Evolutionary conservation across 1,139 yeast species (phyloP), one percentile per base, ranked within the genome.

Genomic region (Hansenula sp.): DNA sequence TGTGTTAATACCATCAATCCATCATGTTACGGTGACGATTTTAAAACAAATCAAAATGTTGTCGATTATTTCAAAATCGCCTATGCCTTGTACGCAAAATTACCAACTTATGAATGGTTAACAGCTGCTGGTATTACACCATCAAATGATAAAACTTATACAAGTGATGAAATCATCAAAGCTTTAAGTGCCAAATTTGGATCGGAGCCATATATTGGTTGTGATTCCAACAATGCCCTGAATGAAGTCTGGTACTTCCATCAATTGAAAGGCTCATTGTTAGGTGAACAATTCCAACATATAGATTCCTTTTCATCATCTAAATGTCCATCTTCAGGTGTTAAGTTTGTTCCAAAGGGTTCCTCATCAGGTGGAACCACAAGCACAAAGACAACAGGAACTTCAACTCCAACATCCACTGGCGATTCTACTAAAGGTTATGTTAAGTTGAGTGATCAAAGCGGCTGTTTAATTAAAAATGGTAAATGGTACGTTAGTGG

Each of bases 191-290:
- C 72, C 33, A 77, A 79, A 44, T 83, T 81, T 57, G 87, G 83
- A 12, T 71, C 74, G 32, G 66, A 75, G 2, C 95, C 87, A 5
- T 82, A 70, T 58, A 78, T 91, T 60, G 79, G 81, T 52, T 90
- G 97, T 68, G 83, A 84, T 61, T 67, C 71, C 40, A 72, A 68
- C 56, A 70, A 79, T 45, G 91, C 89, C 0, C 66, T 93, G 38
- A 86, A 81, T 56, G 96, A 93, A 63, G 76, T 93, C 27, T 91
- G 97, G 96, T 93, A 91, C 66, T 91, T 77, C 67, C 93, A 87
- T 66, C 76, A 84, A 49, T 69, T 91, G 45, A 70, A 76, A 54
- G 98, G 98, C 0, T 79, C 96, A 0, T 72, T 91, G 12, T 69
- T 78, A 33, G 68, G 71, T 31, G 90, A 90, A 43, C 64, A 78